Base-by-base conservation (phyloP, 176 grass and related monocot genomes). In the Pontederia paniculata region DNA sequence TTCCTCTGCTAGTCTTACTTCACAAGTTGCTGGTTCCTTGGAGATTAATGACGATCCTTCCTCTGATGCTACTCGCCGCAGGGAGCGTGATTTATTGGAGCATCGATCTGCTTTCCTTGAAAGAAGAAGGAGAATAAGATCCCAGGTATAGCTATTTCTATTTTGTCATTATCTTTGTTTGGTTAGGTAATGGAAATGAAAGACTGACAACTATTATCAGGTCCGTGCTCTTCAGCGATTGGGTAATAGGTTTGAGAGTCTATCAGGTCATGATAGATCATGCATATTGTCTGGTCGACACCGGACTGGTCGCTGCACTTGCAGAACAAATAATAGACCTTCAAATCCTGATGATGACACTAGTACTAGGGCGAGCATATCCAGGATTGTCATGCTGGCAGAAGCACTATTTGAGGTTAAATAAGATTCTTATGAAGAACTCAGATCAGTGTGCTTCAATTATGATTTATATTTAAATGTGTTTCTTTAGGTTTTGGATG, bases 341-440 rank as follows among this genome's bases (percentile, higher is more conserved):
- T 73, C 76, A 12, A 95, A 85, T 86, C 68, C 86, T 79, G 86
- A 84, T 74, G 91, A 97, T 74, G 80, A 91, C 62, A 79, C 83
- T 12, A 58, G 72, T 65, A 78, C 86, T 43, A 80, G 86, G 25
- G 71, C 82, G 46, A 89, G 90, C 77, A 97, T 97, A 81, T 97
- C 91, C 53, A 84, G 91, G 74, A 97, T 97, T 72, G 86, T 97
- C 57, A 86, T 97, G 80, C 69, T 97, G 71, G 91, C 83, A 73
- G 91, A 97, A 77, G 83, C 91, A 51, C 83, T 97, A 63, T 97
- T 97, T 54, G 86, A 97, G 91, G 91, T 97, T 87, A 31, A 31
- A 31, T 31, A 31, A 31, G 5, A 31, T 31, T 31, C 25, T 31
- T 31, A 5, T 31, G 25, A 5, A 31, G 25, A 31, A 31, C 25